These are phyloP conservation scores for Anisogramma anomala DNA, from an alignment of 2,329 filamentous ascomycete genomes.

Conservation along the genomic window DNA sequence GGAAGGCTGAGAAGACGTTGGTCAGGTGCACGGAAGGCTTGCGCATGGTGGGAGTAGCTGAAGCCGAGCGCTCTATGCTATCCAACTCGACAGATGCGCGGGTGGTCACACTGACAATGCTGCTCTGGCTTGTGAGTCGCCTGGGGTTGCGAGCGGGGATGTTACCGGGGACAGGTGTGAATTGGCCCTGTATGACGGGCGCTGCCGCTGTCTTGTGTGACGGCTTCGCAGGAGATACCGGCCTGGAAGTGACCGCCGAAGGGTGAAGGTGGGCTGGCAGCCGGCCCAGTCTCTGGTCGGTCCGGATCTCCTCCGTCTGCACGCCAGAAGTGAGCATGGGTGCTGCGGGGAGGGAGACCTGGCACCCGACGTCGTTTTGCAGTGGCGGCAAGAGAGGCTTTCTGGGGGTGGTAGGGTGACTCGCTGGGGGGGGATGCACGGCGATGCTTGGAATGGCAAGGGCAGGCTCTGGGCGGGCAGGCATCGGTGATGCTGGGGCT, in stretches of 20 bases:
- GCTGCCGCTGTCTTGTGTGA: too few relatives aligned
- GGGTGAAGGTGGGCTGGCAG: slow-evolving; percentile 70
- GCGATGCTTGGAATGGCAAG: slow-evolving; percentile 72
- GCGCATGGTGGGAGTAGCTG: slow-evolving; percentile 58
- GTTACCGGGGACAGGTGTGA: slow-evolving; percentile 40
- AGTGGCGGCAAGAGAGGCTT: slow-evolving; percentile 68
- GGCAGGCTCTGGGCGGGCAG: slow-evolving; percentile 25
- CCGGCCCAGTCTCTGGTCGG: slow-evolving; percentile 64
- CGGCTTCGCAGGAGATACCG: slow-evolving; percentile 37
- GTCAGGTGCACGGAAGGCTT: slow-evolving; percentile 58
- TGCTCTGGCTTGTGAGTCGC: slow-evolving; percentile 37
- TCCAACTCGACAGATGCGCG: slow-evolving; percentile 25
- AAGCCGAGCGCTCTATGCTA: slow-evolving; percentile 45
- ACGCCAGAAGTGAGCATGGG: slow-evolving; percentile 44
- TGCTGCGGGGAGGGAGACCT: slow-evolving; percentile 50
- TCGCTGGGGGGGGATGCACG: slow-evolving; percentile 80
- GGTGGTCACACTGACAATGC: slow-evolving; percentile 39
- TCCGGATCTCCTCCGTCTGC: slow-evolving; percentile 85
- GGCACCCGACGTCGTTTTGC: slow-evolving; percentile 70
- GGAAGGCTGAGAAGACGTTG: slow-evolving; percentile 79
- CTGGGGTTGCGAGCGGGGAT: slow-evolving; percentile 50
- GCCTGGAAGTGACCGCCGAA: slow-evolving; percentile 56
- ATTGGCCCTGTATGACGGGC: too few relatives aligned
- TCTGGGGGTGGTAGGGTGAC: slow-evolving; percentile 67
- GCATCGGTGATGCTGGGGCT: slow-evolving; percentile 22